Percentiles rank a stretch among this genome's conserved stretches.
Evolutionary conservation across 148 eudicot genomes (phyloP).

Genomic region (Heliosperma pusillum): DNA sequence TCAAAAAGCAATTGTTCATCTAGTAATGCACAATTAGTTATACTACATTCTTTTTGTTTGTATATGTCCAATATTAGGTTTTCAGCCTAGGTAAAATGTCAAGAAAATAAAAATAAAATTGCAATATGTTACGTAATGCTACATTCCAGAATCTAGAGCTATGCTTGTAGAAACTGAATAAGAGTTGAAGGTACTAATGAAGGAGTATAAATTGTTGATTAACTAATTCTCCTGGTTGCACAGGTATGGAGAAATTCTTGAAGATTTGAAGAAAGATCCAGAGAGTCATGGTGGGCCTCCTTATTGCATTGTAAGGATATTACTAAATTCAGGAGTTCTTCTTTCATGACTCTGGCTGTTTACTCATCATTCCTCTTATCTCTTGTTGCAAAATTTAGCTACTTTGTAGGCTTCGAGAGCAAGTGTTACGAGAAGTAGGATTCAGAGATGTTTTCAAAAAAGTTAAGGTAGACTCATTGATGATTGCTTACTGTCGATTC

Average conservation of each 20-base stretch:
- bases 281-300: conserved; percentile 99
- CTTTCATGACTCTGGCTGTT: neutral
- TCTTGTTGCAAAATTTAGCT: conserved; percentile 43
- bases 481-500: neutral
- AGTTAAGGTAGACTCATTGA: conserved; percentile 60
- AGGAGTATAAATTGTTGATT: neutral
- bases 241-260: conserved; percentile 81
- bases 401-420: conserved; percentile 95
- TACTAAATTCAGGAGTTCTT: neutral
- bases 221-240: neutral
- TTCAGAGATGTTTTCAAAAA: conserved; percentile 97
- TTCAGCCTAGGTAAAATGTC: neutral
- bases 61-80: neutral
- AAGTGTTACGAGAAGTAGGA: conserved; percentile 82
- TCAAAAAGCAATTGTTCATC: neutral
- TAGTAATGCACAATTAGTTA: neutral
- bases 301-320: conserved; percentile 72
- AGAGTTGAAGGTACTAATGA: neutral
- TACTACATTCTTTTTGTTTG: neutral
- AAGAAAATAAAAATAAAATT: neutral
- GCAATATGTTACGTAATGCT: neutral
- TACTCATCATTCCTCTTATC: neutral
- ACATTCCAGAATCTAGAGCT: neutral
- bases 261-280: conserved; percentile 94
- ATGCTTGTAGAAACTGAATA: neutral